phyloP scores from a whole-genome alignment of 2,329 filamentous ascomycete genomes.

The Dactylonectria estremocensis region DNA sequence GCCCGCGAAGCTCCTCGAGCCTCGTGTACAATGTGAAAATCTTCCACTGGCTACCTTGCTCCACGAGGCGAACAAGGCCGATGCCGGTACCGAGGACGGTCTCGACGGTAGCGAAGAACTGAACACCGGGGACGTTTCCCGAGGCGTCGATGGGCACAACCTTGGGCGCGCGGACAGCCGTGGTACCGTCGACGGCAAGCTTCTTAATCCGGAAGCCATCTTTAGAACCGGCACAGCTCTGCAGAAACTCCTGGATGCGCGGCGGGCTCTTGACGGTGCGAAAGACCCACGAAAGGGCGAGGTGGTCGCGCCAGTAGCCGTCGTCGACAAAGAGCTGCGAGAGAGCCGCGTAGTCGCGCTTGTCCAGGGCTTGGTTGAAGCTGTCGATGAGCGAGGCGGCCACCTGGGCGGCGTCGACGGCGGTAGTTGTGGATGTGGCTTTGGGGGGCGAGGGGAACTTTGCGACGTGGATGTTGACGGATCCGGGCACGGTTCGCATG shows the following conservation, averaged over 20 bases:
- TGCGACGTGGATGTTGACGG: conserved; percentile 67
- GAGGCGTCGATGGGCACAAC: conserved; percentile 63
- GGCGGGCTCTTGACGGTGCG: conserved; percentile 63
- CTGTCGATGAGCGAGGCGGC: conserved; percentile 55
- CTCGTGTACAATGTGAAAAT: conserved; percentile 76
- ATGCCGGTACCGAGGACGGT: conserved; percentile 69
- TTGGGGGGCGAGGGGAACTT: conserved; percentile 56
- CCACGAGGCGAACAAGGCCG: conserved; percentile 69
- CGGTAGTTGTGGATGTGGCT: conserved; percentile 31
- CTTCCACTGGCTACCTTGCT: conserved; percentile 67
- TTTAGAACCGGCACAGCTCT: conserved; percentile 46
- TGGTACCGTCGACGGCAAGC: conserved; percentile 63
- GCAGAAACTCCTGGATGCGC: conserved; percentile 59
- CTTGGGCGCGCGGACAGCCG: conserved; percentile 60
- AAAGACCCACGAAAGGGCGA: conserved; percentile 70
- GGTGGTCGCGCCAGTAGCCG: conserved; percentile 72
- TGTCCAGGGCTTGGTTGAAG: conserved; percentile 59
- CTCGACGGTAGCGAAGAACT: conserved; percentile 69
- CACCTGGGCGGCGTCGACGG: conserved; percentile 55
- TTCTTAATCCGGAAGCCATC: conserved; percentile 60
- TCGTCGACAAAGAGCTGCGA: conserved; percentile 51
- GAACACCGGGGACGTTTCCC: conserved; percentile 66
- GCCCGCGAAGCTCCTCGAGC: conserved; percentile 67
- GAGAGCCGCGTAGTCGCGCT: conserved; percentile 53
- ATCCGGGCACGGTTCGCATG: conserved; percentile 61